phyloP scores from a whole-genome alignment of 2,329 filamentous ascomycete genomes.

The Fulvia fulva region DNA sequence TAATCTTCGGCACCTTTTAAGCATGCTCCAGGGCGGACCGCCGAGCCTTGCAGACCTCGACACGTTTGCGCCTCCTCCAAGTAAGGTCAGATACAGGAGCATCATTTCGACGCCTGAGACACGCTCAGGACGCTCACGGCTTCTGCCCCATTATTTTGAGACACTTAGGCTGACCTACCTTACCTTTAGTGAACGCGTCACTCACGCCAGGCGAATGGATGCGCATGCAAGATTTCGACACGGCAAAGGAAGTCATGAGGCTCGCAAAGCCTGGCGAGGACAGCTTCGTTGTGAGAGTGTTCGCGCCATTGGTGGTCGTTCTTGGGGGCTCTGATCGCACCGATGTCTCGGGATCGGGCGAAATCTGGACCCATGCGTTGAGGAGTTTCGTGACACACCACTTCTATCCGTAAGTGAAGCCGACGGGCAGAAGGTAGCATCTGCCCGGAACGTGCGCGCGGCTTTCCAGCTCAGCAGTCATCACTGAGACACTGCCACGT shows the following conservation, averaged over 20 bases:
- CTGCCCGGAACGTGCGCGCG: too few relatives aligned
- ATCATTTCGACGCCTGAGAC: too few relatives aligned
- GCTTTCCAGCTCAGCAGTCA: too few relatives aligned
- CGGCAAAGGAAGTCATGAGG: slow-evolving; percentile 71
- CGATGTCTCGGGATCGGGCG: slow-evolving; percentile 40
- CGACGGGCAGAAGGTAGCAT: too few relatives aligned
- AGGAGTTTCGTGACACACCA: slow-evolving; percentile 56
- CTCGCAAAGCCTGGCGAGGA: slow-evolving; percentile 67
- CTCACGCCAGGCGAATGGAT: slow-evolving; percentile 75
- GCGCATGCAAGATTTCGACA: slow-evolving; percentile 72
- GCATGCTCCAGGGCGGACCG: slow-evolving; percentile 23
- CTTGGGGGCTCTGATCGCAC: slow-evolving; percentile 64
- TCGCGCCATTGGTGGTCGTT: slow-evolving; percentile 71
- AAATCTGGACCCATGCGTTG: slow-evolving; percentile 51
- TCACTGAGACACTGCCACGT: too few relatives aligned
- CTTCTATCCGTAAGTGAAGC: too few relatives aligned
- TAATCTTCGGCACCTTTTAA: slow-evolving; percentile 30
- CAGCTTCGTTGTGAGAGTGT: slow-evolving; percentile 69
- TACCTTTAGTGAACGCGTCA: slow-evolving; percentile 74
- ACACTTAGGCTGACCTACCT: too few relatives aligned
- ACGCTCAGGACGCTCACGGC: too few relatives aligned
- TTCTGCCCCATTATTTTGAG: too few relatives aligned
- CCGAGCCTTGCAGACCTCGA: slow-evolving; percentile 24
- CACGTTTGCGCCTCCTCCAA: slow-evolving; percentile 47
- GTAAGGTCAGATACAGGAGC: too few relatives aligned